Conservation (phyloP, 176 grass and related monocot species). For the Saccharum officinarum region DNA sequence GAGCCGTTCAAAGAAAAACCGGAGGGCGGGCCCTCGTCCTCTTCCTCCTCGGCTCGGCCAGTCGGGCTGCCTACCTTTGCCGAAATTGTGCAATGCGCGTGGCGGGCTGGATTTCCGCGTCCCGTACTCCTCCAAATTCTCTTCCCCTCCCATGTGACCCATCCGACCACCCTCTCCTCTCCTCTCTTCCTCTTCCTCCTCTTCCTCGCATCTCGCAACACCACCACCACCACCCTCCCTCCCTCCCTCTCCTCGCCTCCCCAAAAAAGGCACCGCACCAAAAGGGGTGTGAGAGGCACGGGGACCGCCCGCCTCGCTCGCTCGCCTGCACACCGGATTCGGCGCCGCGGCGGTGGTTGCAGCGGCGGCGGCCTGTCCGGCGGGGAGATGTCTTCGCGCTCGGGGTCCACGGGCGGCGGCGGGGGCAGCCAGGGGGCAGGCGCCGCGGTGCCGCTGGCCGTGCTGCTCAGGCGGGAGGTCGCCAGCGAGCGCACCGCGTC, state of each 20-base stretch:
- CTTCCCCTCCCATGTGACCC: slow-evolving; percentile 45
- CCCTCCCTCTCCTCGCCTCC: background rate
- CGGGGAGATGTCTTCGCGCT: slow-evolving; percentile 49
- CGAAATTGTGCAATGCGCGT: slow-evolving; percentile 49
- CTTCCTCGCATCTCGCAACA: slow-evolving; percentile 3
- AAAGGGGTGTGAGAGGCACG: background rate
- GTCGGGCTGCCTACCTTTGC: slow-evolving; percentile 27
- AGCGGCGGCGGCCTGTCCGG: background rate
- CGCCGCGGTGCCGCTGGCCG: slow-evolving; percentile 48
- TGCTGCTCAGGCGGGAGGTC: slow-evolving; percentile 55
- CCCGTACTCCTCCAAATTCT: background rate
- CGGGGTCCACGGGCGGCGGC: slow-evolving; percentile 13
- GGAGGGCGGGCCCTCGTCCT: background rate
- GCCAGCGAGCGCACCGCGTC: slow-evolving; percentile 42
- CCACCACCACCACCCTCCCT: background rate
- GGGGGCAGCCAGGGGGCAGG: slow-evolving; percentile 20
- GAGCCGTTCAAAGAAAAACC: background rate
- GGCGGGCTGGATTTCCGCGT: slow-evolving; percentile 60
- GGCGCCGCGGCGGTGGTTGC: slow-evolving; percentile 3
- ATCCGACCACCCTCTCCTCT: background rate
- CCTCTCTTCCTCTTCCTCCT: background rate
- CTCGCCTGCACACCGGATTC: slow-evolving; percentile 14
- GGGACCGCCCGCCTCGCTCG: slow-evolving; percentile 16
- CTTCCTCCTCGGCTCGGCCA: background rate
- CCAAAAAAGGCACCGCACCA: slow-evolving; percentile 28